Evolutionary conservation across 345 rosid species (phyloP), one percentile per base, ranked within the genome.

Genomic region (Populus simonii): DNA sequence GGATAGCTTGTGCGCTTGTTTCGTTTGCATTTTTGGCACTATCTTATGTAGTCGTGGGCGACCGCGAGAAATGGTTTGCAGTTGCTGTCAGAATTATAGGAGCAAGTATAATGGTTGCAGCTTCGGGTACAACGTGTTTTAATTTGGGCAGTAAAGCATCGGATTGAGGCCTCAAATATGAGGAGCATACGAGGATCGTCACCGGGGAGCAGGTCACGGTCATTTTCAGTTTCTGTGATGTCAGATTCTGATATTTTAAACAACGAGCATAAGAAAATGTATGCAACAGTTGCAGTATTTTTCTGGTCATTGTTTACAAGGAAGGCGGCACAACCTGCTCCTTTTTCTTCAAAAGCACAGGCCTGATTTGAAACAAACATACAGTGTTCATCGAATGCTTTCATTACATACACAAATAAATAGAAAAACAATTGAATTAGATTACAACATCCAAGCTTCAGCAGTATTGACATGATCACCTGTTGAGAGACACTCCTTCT

Each of bases 1-100:
- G 99, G 99, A 78, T 92, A 33, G 99, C 98, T 39, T 94, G 98
- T 61, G 91, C 87, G 68, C 92, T 94, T 68, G 73, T 94, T 22
- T 89, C 98, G 2, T 94, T 94, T 0, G 97, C 98, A 17, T 90
- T 85, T 66, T 84, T 93, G 67, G 90, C 98, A 25, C 89, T 94
- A 35, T 87, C 98, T 43, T 93, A 90, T 72, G 80, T 95, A 45
- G 99, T 93, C 15, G 97, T 95, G 27, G 99, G 99, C 13, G 83
- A 87, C 45, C 83, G 83, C 10, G 92, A 93, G 73, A 85, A 80
- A 65, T 89, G 99, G 99, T 71, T 92, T 74, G 98, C 97, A 23
- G 81, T 95, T 38, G 88, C 89, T 29, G 97, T 93, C 61, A 93
- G 97, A 13, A 90, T 93, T 39, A 82, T 95, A 62, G 97, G 99